Base-by-base conservation (phyloP, 768 basidiomycete genomes). In the Obba rivulosa region DNA sequence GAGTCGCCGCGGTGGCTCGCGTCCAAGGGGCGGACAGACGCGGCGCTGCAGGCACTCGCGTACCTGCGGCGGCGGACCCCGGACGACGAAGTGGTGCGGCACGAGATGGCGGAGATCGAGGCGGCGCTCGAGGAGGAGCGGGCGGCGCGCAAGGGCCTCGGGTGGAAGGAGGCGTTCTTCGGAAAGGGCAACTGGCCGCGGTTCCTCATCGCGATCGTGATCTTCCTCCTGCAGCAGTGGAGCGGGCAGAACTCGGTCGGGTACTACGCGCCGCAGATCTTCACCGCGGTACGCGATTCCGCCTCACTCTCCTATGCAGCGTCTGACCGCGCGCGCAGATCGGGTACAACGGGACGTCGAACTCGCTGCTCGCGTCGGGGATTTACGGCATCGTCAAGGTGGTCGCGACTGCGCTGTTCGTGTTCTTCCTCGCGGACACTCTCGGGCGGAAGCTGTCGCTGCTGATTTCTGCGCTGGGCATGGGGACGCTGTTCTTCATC, bases 211-310 rank as follows among this genome's bases (percentile, higher is more conserved):
- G 90, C 91, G 1, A 81, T 88, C 55, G 64, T 76, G 22, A 87
- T 90, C 52, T 90, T 91, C 70, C 61, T 86, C 51, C 69, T 90
- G 8, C 90, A 92, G 56, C 87, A 92, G 61, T 90, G 83, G 83
- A 76, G 78, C 41, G 91, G 91, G 1, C 90, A 92, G 62, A 89
- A 92, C 66, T 83, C 84, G 0, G 84, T 92, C 54, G 71, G 69
- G 38, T 85, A 88, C 61, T 87, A 87, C 51, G 81, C 84, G 1
- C 83, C 86, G 4, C 82, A 83, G 58, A 84, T 87, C 52, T 87
- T 88, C 63, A 66, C 70, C 8, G 79, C 84, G 17, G 80, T 83
- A 52, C 57, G 73, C 4, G 17, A 37, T 40, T 21, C 34, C 28
- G 34, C 23, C 9, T 23, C 34, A 35, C 34, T 10, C 31, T 40